Conservation (phyloP, 495 filamentous ascomycete species). For the Neurospora africana region DNA sequence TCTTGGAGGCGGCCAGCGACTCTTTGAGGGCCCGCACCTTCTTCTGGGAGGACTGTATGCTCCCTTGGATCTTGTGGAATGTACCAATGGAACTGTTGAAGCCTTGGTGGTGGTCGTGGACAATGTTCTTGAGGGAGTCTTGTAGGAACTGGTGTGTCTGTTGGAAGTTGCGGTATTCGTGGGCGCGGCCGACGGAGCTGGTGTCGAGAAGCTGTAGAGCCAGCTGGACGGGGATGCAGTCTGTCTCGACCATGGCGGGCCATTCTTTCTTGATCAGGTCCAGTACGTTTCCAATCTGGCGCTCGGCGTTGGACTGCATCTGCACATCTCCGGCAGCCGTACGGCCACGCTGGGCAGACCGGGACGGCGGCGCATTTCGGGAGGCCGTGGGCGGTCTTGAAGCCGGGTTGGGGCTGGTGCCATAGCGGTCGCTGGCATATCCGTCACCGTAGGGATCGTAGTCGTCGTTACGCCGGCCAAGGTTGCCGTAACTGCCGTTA, state of each 20-base stretch:
- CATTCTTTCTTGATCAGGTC: constrained; percentile 74
- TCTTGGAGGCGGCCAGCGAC: constrained; percentile 71
- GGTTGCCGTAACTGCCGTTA: constrained; percentile 24
- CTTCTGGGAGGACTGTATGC: constrained; percentile 78
- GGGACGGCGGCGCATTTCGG: constrained; percentile 17
- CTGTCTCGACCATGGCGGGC: constrained; percentile 77
- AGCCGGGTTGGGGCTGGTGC: neutral
- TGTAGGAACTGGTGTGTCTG: constrained; percentile 76
- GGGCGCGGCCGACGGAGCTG: constrained; percentile 82
- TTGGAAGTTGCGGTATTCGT: constrained; percentile 74
- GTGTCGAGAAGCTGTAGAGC: constrained; percentile 88
- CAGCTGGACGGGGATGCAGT: constrained; percentile 85
- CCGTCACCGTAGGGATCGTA: constrained; percentile 38
- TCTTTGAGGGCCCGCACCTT: constrained; percentile 75
- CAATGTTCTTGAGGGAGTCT: constrained; percentile 82
- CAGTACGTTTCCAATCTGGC: constrained; percentile 38
- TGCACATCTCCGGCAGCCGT: constrained; percentile 12
- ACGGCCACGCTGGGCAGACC: constrained; percentile 18
- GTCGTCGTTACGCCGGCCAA: constrained; percentile 26
- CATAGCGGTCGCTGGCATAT: constrained; percentile 30
- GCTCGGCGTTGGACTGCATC: constrained; percentile 30
- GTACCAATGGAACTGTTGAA: constrained; percentile 99
- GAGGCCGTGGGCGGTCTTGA: constrained; percentile 12
- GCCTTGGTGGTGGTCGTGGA: constrained; percentile 97
- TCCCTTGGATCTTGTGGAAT: constrained; percentile 94